A percentile compares a stretch with the other conserved stretches of the same genome.
These are phyloP conservation scores for Elsinoe batatas DNA, from an alignment of 2,329 filamentous ascomycete genomes.

Conservation along the genomic window DNA sequence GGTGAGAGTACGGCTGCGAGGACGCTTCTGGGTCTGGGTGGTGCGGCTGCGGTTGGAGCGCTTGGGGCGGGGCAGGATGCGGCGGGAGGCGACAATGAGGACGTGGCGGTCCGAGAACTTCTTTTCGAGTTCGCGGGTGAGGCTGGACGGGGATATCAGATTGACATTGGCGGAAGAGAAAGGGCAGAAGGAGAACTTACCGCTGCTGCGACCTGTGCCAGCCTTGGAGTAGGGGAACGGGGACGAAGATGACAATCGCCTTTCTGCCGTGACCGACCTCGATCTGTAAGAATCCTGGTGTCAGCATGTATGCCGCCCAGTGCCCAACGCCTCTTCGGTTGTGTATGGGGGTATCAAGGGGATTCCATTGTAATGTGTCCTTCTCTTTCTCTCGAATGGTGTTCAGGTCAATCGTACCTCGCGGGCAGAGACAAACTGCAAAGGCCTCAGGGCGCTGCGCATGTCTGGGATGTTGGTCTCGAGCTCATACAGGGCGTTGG, in stretches of 20 bases:
- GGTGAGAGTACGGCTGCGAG: conserved; percentile 92
- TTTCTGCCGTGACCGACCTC: conserved; percentile 99
- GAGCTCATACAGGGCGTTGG: conserved; percentile 94
- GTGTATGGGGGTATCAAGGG: conserved; percentile 6
- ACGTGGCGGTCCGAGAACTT: conserved; percentile 99
- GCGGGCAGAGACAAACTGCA: conserved; percentile 97
- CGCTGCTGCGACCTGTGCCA: conserved; percentile 99
- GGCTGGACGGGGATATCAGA: conserved; percentile 42
- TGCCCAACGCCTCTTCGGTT: conserved; percentile 46
- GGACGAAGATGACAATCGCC: conserved; percentile 99
- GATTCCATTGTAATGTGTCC: neutral
- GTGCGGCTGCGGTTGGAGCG: conserved; percentile 93
- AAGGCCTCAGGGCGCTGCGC: conserved; percentile 87
- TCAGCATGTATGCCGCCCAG: conserved; percentile 45
- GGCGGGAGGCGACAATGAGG: conserved; percentile 96
- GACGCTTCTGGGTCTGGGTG: conserved; percentile 97
- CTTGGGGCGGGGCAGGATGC: conserved; percentile 97
- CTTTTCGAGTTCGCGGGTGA: conserved; percentile 99
- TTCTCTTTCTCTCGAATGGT: neutral
- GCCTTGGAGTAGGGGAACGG: conserved; percentile 92
- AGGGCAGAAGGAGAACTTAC: conserved; percentile 48
- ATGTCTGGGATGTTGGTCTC: conserved; percentile 99
- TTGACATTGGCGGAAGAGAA: neutral
- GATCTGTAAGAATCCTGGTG: conserved; percentile 63
- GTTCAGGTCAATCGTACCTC: conserved; percentile 65